A percentile compares a stretch with the other conserved stretches of the same genome.
Evolutionary conservation across 257 asterid species (phyloP).

Genomic region (Mitragyna speciosa): DNA sequence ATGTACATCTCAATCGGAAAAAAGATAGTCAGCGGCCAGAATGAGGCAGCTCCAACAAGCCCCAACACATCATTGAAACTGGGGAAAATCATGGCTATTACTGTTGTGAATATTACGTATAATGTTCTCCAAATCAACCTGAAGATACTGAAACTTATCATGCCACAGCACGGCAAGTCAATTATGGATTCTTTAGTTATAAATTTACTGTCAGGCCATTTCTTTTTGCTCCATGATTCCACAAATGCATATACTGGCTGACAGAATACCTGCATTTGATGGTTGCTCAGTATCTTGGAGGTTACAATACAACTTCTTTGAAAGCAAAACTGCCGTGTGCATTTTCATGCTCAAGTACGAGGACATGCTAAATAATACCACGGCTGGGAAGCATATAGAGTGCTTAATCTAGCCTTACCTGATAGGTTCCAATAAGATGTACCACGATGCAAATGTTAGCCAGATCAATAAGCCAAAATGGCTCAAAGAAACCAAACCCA

Average conservation of each 20-base stretch:
- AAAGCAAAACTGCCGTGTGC: too few species aligned
- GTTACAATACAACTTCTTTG: too few species aligned
- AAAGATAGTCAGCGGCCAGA: slow-evolving; percentile 66
- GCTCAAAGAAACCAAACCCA: slow-evolving; percentile 76
- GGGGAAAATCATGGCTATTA: slow-evolving; percentile 61
- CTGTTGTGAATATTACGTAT: slow-evolving; percentile 49
- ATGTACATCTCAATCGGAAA: slow-evolving; percentile 69
- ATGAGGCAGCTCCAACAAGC: slow-evolving; percentile 56
- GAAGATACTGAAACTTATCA: slow-evolving; percentile 35
- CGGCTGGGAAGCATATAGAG: too few species aligned
- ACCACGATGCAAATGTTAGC: slow-evolving; percentile 61
- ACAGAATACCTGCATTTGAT: slow-evolving; percentile 41
- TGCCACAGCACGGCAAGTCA: slow-evolving; percentile 24
- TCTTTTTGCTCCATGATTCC: slow-evolving; percentile 34
- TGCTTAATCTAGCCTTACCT: slow-evolving; percentile 27
- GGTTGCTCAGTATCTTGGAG: neutral
- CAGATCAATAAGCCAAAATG: slow-evolving; percentile 59
- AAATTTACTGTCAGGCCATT: slow-evolving; percentile 41
- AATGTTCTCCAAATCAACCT: slow-evolving; percentile 58
- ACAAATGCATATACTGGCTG: slow-evolving; percentile 61
- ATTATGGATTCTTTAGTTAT: slow-evolving; percentile 27
- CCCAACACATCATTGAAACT: slow-evolving; percentile 75
- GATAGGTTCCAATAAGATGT: slow-evolving; percentile 76
- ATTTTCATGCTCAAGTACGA: too few species aligned
- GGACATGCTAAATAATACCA: too few species aligned